Conservation (phyloP, 2,329 filamentous ascomycete species). For the Drechslerella coelobrocha region DNA sequence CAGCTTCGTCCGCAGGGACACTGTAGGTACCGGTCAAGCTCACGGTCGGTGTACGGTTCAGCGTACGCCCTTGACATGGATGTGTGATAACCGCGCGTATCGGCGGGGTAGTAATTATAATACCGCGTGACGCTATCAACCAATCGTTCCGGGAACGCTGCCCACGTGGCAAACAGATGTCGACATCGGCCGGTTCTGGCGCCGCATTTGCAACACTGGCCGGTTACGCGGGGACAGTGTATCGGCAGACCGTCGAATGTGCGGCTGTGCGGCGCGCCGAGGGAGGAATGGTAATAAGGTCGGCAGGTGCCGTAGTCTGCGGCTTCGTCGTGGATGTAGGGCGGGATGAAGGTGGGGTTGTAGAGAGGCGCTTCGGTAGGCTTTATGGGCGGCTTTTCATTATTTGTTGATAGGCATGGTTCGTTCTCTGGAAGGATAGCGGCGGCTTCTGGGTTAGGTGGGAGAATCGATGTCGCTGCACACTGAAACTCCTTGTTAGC, state of each 20-base stretch:
- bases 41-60: neutral
- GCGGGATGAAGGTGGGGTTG: neutral
- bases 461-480: too few relatives aligned
- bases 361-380: neutral
- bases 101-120: too few relatives aligned
- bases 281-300: conserved; percentile 1
- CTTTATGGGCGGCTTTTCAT: neutral
- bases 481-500: too few relatives aligned
- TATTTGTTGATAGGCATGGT: neutral
- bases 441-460: neutral
- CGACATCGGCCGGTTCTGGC: conserved; percentile 26
- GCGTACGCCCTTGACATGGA: neutral
- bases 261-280: conserved; percentile 14
- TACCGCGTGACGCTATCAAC: conserved; percentile 6
- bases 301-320: neutral
- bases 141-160: conserved; percentile 18
- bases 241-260: conserved; percentile 14
- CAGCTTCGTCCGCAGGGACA: conserved; percentile 38
- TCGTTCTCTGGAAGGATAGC: neutral
- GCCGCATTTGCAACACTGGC: conserved; percentile 43
- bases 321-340: too few relatives aligned
- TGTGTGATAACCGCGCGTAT: too few relatives aligned
- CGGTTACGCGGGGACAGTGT: conserved; percentile 38
- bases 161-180: conserved; percentile 25
- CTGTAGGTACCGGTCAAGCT: conserved; percentile 11